Percentiles rank a stretch among this genome's conserved stretches.
phyloP scores from a whole-genome alignment of 805 yeast genomes.

The Saccharomycopsis javanensis region DNA sequence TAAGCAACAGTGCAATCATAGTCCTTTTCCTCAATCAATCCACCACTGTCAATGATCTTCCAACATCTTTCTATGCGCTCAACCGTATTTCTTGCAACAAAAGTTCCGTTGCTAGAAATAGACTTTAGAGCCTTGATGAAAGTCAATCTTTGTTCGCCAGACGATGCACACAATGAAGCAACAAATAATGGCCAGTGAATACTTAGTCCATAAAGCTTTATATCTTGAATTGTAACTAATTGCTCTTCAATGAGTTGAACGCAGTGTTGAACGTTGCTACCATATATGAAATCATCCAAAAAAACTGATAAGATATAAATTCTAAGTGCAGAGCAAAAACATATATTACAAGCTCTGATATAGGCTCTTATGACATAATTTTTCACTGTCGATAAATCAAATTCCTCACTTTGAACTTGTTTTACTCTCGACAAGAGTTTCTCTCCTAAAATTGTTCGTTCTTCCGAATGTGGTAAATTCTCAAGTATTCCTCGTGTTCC shows the following conservation, averaged over 20 bases:
- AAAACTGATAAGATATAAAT: conserved; percentile 6
- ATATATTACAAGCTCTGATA: background rate
- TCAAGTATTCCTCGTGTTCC: background rate
- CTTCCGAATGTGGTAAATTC: conserved; percentile 2
- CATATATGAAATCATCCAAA: conserved; percentile 1
- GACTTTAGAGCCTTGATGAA: background rate
- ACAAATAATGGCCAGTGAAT: conserved; percentile 6
- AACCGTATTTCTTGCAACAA: conserved; percentile 5
- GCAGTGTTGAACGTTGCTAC: background rate
- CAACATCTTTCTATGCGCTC: conserved; percentile 5
- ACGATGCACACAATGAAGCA: conserved; percentile 2
- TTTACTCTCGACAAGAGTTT: background rate
- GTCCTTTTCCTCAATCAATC: conserved; percentile 2
- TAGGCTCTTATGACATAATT: conserved; percentile 1
- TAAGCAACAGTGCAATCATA: background rate
- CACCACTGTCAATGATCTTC: conserved; percentile 4
- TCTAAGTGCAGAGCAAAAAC: conserved; percentile 3
- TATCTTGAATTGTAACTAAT: background rate
- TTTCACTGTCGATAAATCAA: conserved; percentile 1
- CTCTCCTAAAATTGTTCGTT: conserved; percentile 1
- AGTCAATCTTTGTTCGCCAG: conserved; percentile 2
- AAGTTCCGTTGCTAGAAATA: conserved; percentile 3
- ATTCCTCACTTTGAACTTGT: background rate
- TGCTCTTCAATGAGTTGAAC: conserved; percentile 4
- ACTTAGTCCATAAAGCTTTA: background rate